phyloP scores from a whole-genome alignment of 306 rosid genomes.

The Vachellia pachyceras region DNA sequence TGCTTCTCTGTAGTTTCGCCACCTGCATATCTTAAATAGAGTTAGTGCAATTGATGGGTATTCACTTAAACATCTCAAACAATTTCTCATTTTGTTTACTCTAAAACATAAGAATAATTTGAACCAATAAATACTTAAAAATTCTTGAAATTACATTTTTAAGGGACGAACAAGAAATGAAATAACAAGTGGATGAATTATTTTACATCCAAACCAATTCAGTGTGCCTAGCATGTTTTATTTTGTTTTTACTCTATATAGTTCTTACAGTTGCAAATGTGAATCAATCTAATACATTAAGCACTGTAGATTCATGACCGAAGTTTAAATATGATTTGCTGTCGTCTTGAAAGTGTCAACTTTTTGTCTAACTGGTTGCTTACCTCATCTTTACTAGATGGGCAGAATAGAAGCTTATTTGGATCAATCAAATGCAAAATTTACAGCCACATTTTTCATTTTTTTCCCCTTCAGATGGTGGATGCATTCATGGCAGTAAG shows the following conservation, averaged over 20 bases:
- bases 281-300: neutral
- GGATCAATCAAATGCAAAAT: constrained; percentile 1
- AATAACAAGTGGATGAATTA: constrained; percentile 1
- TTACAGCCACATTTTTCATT: neutral
- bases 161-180: neutral
- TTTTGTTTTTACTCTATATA: neutral
- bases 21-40: neutral
- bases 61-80: too few species aligned
- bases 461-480: constrained; percentile 70
- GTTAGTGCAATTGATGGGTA: too few species aligned
- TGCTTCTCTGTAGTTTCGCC: neutral
- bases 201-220: neutral
- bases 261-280: neutral
- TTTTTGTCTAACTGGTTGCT: neutral
- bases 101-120: too few species aligned
- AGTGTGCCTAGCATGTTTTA: neutral
- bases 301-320: neutral
- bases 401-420: constrained; percentile 14
- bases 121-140: neutral
- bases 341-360: neutral
- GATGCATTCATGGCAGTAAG: constrained; percentile 92
- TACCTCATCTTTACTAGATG: neutral
- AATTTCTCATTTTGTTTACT: too few species aligned
- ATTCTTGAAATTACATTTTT: neutral
- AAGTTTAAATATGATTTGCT: neutral